Evolutionary conservation across 306 rosid species (phyloP).

Genomic region (Astragalus membranaceus): DNA sequence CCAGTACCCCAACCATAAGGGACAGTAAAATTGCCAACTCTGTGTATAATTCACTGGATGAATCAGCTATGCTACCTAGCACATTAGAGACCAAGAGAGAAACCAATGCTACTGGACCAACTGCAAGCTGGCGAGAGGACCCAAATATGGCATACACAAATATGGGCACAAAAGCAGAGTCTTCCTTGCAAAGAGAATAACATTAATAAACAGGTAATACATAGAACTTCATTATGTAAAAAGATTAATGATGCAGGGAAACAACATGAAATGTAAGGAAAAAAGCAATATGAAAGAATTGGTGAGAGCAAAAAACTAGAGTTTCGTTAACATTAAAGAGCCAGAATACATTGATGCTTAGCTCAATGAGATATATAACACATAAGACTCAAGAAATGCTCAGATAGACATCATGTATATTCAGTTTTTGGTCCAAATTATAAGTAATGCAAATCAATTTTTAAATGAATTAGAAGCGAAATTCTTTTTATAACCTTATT

Average conservation of each 20-base stretch:
- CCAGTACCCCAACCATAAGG: slow-evolving; percentile 93
- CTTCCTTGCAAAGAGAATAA: slow-evolving; percentile 42
- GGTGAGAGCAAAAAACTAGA: background rate
- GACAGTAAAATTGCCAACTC: slow-evolving; percentile 85
- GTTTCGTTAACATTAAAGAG: slow-evolving; percentile 7
- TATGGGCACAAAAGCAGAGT: slow-evolving; percentile 74
- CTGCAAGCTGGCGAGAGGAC: slow-evolving; percentile 98
- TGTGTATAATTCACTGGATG: slow-evolving; percentile 72
- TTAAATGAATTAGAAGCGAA: no score
- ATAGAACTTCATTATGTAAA: background rate
- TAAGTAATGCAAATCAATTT: no score
- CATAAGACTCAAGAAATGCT: background rate
- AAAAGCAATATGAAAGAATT: background rate
- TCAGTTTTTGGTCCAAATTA: background rate
- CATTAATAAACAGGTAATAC: slow-evolving; percentile 10
- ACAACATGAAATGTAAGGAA: background rate
- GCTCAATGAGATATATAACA: background rate
- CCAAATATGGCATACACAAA: slow-evolving; percentile 93
- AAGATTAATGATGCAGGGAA: background rate
- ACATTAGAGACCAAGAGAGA: slow-evolving; percentile 82
- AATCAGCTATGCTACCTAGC: slow-evolving; percentile 64
- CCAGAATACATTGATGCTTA: background rate
- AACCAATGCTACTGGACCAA: slow-evolving; percentile 98
- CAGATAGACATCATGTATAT: background rate
- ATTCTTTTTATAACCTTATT: no score